Base-by-base conservation (phyloP, 2,329 filamentous ascomycete genomes). In the Fusarium sp. region DNA sequence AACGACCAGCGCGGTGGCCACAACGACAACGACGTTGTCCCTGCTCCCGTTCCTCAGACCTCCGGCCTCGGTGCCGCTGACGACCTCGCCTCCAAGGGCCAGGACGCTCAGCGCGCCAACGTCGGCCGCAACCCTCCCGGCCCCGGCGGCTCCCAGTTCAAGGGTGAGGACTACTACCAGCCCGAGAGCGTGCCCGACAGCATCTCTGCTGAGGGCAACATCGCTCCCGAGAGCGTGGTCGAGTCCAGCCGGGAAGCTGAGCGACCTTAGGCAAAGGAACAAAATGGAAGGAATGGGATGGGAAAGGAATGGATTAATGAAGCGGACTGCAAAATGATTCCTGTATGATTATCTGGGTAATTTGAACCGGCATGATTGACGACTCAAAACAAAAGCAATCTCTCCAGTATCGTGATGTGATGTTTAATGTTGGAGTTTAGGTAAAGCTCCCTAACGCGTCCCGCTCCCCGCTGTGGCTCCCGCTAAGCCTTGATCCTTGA, bases 171-270 rank as follows among this genome's bases (percentile, higher is more conserved):
- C 9, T 79, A 79, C 56, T 77, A 81, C 54, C 64, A 58, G 2
- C 74, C 76, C 1, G 77, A 81, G 73, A 73, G 68, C 19, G 78
- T 80, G 25, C 77, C 78, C 6, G 79, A 79, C 15, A 77, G 76
- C 58, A 76, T 76, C 44, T 76, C 79, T 2, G 78, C 78, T 1
- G 76, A 80, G 70, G 77, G 77, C 0, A 71, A 77, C 48, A 66
- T 81, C 42, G 68, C 80, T 9, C 79, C 79, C 0, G 71, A 69
- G 41, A 81, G 77, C 31, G 78, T 79, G 36, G 74, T 74, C 3
- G 68, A 82, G 67, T 64, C 74, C 15, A 73, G 74, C 43, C 61
- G 61, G 9, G 74, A 76, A 53, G 39, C 35, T 44, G 47, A 63
- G 62, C 53, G 50, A 11, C 34, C 58, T 31, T 65, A 28, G 40